Evolutionary conservation across 257 asterid species (phyloP).

Genomic region (Paulownia fortunei): DNA sequence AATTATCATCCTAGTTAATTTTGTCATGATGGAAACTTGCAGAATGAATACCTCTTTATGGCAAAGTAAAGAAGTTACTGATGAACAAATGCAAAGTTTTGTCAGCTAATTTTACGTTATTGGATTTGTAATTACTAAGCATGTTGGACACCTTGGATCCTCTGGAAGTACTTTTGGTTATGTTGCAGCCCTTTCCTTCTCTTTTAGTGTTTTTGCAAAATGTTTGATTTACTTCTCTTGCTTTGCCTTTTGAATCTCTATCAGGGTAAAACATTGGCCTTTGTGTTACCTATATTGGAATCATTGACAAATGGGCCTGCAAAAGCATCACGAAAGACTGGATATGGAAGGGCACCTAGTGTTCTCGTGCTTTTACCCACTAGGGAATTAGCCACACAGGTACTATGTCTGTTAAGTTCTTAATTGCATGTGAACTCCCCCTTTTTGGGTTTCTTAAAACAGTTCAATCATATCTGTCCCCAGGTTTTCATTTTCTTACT

Average conservation of each 20-base stretch:
- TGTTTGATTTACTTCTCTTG: neutral
- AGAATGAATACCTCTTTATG: neutral
- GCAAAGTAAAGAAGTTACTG: neutral
- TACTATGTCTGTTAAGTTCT: conserved; percentile 22
- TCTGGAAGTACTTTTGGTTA: neutral
- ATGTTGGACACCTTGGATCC: neutral
- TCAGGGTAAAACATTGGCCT: conserved; percentile 96
- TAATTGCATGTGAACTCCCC: neutral
- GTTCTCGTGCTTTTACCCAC: conserved; percentile 96
- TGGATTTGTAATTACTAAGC: neutral
- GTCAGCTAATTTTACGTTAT: neutral
- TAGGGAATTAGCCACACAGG: conserved; percentile 96
- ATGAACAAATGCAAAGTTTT: neutral
- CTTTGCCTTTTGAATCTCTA: neutral
- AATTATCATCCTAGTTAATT: neutral
- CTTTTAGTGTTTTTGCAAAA: neutral
- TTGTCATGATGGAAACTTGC: neutral
- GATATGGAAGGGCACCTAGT: conserved; percentile 83
- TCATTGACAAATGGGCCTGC: conserved; percentile 78
- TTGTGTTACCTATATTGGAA: conserved; percentile 90
- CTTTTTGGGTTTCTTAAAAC: neutral
- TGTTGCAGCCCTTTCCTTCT: neutral
- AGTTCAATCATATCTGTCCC: neutral
- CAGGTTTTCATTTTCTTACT: neutral
- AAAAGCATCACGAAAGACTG: conserved; percentile 63